Evolutionary conservation across 2,329 filamentous ascomycete genomes (phyloP).

Genomic region (Cladosporium halotolerans): DNA sequence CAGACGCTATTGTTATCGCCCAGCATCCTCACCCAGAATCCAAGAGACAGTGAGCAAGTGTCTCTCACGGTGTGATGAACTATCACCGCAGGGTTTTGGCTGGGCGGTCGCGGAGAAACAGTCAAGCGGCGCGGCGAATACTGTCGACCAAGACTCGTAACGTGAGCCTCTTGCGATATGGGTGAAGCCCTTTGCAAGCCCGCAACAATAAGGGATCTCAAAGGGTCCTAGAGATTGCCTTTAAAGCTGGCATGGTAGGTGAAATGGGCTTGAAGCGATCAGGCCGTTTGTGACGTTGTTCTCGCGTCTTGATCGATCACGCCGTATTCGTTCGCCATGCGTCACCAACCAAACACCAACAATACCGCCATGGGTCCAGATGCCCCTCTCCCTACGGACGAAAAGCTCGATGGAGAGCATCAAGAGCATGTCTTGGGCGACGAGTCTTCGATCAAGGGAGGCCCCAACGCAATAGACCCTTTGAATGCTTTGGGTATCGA

Average conservation of each 20-base stretch:
- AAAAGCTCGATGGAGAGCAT: too few relatives aligned
- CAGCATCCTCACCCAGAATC: background rate
- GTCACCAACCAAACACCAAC: background rate
- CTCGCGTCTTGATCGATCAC: background rate
- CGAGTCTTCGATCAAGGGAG: background rate
- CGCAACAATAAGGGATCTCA: background rate
- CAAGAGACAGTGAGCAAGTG: too few relatives aligned
- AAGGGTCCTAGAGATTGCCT: background rate
- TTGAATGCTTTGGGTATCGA: background rate
- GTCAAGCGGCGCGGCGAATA: background rate
- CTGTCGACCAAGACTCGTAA: background rate
- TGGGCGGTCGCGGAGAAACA: background rate
- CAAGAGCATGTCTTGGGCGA: background rate
- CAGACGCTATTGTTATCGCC: slow-evolving; percentile 2
- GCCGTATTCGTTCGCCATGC: background rate
- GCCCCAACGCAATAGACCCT: slow-evolving; percentile 1
- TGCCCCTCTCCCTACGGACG: background rate
- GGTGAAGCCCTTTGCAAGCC: background rate
- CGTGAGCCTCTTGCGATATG: background rate
- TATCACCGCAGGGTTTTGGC: too few relatives aligned
- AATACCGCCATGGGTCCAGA: background rate
- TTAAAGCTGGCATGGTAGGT: background rate
- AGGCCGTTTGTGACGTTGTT: background rate
- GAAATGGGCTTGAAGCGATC: background rate
- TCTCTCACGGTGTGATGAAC: too few relatives aligned